phyloP scores from a whole-genome alignment of 2,329 filamentous ascomycete genomes.

The Alternaria longipes region DNA sequence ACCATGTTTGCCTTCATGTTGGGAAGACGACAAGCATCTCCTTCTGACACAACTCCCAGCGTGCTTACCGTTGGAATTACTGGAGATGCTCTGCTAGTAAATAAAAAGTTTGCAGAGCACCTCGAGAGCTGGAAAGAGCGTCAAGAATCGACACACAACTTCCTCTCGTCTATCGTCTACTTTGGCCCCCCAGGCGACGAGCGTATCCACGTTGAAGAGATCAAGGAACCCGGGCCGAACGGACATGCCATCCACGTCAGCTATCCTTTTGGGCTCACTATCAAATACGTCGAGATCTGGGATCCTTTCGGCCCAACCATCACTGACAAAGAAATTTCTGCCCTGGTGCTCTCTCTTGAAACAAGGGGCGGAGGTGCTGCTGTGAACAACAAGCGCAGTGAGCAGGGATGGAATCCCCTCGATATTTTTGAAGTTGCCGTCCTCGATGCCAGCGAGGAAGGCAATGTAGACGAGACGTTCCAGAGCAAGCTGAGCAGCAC shows the following conservation, averaged over 20 bases:
- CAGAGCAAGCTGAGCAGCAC: slow-evolving; percentile 91
- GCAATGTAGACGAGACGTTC: slow-evolving; percentile 67
- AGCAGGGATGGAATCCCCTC: slow-evolving; percentile 78
- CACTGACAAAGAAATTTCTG: slow-evolving; percentile 78
- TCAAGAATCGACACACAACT: slow-evolving; percentile 73
- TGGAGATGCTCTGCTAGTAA: slow-evolving; percentile 82
- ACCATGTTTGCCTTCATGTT: slow-evolving; percentile 83
- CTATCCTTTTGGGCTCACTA: slow-evolving; percentile 69
- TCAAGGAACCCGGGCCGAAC: slow-evolving; percentile 57
- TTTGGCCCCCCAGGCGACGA: slow-evolving; percentile 61
- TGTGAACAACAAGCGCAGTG: slow-evolving; percentile 82
- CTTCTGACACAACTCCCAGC: slow-evolving; percentile 48
- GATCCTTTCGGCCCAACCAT: slow-evolving; percentile 93
- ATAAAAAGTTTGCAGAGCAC: slow-evolving; percentile 85
- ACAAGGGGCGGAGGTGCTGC: slow-evolving; percentile 83
- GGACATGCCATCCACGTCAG: slow-evolving; percentile 64
- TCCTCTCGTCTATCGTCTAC: slow-evolving; percentile 71
- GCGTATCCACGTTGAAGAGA: slow-evolving; percentile 56
- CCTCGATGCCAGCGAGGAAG: slow-evolving; percentile 71
- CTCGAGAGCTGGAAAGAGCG: slow-evolving; percentile 83
- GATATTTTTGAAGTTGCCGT: slow-evolving; percentile 91
- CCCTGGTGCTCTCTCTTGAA: slow-evolving; percentile 86
- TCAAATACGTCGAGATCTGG: slow-evolving; percentile 85
- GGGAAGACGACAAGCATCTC: slow-evolving; percentile 47
- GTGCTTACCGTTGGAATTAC: slow-evolving; percentile 86